Percentiles rank a stretch among this genome's conserved stretches.
These are phyloP conservation scores for Cladosporium velox DNA, from an alignment of 2,329 filamentous ascomycete species.

Conservation along the genomic window DNA sequence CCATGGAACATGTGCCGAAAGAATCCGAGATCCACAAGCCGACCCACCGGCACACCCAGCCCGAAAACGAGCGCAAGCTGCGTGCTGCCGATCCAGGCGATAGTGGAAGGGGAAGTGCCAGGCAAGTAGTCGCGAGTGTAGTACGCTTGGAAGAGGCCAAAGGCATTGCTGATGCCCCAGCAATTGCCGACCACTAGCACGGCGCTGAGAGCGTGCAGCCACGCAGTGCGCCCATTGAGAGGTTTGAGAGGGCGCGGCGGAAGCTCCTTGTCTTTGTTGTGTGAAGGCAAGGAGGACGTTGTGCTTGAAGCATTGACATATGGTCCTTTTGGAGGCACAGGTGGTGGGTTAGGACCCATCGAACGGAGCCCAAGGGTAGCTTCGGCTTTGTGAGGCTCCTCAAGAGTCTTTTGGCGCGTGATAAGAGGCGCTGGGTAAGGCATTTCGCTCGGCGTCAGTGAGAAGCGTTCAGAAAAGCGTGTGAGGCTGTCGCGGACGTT, in stretches of 20 bases:
- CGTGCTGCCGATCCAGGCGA: constrained; percentile 42
- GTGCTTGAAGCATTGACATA: constrained; percentile 22
- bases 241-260: constrained; percentile 17
- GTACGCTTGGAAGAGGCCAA: constrained; percentile 39
- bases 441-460: constrained; percentile 25
- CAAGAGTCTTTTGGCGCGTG: background rate
- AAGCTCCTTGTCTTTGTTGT: constrained; percentile 16
- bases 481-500: constrained; percentile 7
- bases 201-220: constrained; percentile 29
- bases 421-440: constrained; percentile 20
- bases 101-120: constrained; percentile 26
- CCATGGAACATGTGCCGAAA: constrained; percentile 36
- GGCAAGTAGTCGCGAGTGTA: constrained; percentile 31
- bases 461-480: constrained; percentile 17
- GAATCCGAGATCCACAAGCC: constrained; percentile 37
- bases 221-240: constrained; percentile 30
- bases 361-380: constrained; percentile 20
- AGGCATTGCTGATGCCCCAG: constrained; percentile 38
- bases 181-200: constrained; percentile 33
- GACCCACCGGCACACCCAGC: constrained; percentile 35
- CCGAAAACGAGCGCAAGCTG: constrained; percentile 40
- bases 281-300: constrained; percentile 25
- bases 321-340: constrained; percentile 17
- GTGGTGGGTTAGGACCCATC: constrained; percentile 1
- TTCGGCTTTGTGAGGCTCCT: constrained; percentile 17